Conservation (phyloP, 106 monocot species). For the Dendrobium officinale region DNA sequence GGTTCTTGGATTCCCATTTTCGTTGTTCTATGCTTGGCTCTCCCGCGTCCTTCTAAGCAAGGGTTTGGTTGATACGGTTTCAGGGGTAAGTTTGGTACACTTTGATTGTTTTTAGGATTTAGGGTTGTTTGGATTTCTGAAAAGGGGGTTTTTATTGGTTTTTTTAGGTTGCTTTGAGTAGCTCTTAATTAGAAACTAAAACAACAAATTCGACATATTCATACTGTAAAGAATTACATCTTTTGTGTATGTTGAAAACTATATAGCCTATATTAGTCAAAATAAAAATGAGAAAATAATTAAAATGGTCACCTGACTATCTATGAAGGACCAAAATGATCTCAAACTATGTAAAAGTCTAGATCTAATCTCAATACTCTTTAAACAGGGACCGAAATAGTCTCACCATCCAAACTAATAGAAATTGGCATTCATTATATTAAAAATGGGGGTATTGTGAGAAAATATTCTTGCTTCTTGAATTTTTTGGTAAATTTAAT, state of each 20-base stretch:
- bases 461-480: too few species aligned
- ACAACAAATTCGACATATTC: not conserved
- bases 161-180: constrained; percentile 39
- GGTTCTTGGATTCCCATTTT: constrained; percentile 64
- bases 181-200: not conserved
- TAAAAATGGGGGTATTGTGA: too few species aligned
- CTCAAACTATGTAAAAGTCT: too few species aligned
- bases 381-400: too few species aligned
- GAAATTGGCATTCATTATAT: too few species aligned
- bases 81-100: constrained; percentile 33
- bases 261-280: not conserved
- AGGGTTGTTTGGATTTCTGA: not conserved
- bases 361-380: too few species aligned
- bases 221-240: not conserved
- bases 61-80: constrained; percentile 43
- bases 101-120: not conserved
- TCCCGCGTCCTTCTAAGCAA: constrained; percentile 31
- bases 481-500: too few species aligned
- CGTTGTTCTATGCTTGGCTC: constrained; percentile 54
- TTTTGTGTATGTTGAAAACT: not conserved
- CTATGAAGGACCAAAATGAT: too few species aligned
- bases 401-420: too few species aligned
- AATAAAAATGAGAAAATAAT: not conserved
- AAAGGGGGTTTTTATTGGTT: not conserved
- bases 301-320: too few species aligned